Conservation (phyloP, 495 filamentous ascomycete genomes). For the Aspergillus wentii region DNA sequence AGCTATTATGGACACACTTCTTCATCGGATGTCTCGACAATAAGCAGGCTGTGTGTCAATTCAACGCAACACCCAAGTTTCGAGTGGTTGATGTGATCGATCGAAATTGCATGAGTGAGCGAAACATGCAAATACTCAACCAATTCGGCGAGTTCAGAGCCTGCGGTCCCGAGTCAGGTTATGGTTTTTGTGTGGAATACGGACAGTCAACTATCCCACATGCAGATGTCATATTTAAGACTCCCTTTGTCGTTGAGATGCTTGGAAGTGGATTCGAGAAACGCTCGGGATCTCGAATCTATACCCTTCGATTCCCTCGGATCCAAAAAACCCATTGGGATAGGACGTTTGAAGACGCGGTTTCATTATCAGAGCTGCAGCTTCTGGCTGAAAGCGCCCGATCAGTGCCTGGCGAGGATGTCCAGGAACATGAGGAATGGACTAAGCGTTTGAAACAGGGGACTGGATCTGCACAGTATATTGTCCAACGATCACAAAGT, state of each 20-base stretch:
- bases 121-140: slow-evolving; percentile 49
- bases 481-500: slow-evolving; percentile 19
- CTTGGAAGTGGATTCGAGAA: slow-evolving; percentile 62
- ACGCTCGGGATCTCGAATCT: slow-evolving; percentile 50
- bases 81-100: slow-evolving; percentile 56
- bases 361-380: slow-evolving; percentile 53
- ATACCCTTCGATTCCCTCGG: slow-evolving; percentile 59
- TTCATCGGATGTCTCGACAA: slow-evolving; percentile 74
- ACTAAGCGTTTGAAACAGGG: slow-evolving; percentile 46
- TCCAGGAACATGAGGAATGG: slow-evolving; percentile 52
- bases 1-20: slow-evolving; percentile 70
- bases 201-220: slow-evolving; percentile 19
- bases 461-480: slow-evolving; percentile 28
- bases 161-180: slow-evolving; percentile 15
- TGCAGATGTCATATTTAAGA: slow-evolving; percentile 48
- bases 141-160: slow-evolving; percentile 41
- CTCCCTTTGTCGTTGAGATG: slow-evolving; percentile 62
- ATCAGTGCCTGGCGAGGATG: slow-evolving; percentile 30
- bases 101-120: slow-evolving; percentile 43
- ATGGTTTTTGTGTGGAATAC: slow-evolving; percentile 30
- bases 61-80: slow-evolving; percentile 52
- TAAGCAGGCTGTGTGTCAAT: slow-evolving; percentile 53
- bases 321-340: slow-evolving; percentile 59
- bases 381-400: slow-evolving; percentile 45
- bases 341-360: slow-evolving; percentile 49